These are phyloP conservation scores for Moesziomyces parantarcticus DNA, from an alignment of 1,284 basidiomycete species.

Conservation along the genomic window DNA sequence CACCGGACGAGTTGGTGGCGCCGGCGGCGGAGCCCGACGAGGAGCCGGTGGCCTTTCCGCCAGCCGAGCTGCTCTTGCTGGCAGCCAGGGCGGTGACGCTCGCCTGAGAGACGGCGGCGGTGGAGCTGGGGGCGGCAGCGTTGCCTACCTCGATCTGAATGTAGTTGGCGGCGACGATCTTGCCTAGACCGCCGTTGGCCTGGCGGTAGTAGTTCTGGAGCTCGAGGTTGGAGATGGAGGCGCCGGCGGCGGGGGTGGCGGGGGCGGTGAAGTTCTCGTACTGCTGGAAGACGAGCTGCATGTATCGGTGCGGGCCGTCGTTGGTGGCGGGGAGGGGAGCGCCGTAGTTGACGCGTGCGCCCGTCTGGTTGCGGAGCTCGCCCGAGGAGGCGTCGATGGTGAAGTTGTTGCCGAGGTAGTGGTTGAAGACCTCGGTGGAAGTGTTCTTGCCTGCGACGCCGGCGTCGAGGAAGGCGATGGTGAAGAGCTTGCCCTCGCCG, in stretches of 20 bases:
- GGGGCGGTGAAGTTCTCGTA: constrained; percentile 52
- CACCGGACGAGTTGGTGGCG: constrained; percentile 4
- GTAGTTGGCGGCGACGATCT: constrained; percentile 57
- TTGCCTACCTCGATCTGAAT: constrained; percentile 51
- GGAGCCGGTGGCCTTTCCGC: constrained; percentile 12
- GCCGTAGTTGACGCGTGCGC: constrained; percentile 40
- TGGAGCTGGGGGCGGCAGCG: constrained; percentile 38
- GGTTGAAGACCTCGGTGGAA: constrained; percentile 34
- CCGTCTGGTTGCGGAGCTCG: constrained; percentile 33
- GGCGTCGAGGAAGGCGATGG: constrained; percentile 44
- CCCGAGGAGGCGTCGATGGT: constrained; percentile 26
- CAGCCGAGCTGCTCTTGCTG: constrained; percentile 31
- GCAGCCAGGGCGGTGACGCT: constrained; percentile 41
- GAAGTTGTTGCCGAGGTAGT: constrained; percentile 53
- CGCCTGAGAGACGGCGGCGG: constrained; percentile 28
- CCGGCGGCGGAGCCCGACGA: constrained; percentile 8
- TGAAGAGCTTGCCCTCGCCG: constrained; percentile 35
- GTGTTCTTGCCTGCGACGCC: constrained; percentile 48
- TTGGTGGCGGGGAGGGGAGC: constrained; percentile 45
- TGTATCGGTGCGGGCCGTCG: constrained; percentile 56
- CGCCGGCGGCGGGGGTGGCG: constrained; percentile 26
- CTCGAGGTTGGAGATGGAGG: constrained; percentile 27
- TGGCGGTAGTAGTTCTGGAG: constrained; percentile 40
- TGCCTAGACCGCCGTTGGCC: constrained; percentile 50
- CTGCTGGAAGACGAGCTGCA: constrained; percentile 58